phyloP scores from a whole-genome alignment of 768 basidiomycete species.

The Cystoderma amianthinum region DNA sequence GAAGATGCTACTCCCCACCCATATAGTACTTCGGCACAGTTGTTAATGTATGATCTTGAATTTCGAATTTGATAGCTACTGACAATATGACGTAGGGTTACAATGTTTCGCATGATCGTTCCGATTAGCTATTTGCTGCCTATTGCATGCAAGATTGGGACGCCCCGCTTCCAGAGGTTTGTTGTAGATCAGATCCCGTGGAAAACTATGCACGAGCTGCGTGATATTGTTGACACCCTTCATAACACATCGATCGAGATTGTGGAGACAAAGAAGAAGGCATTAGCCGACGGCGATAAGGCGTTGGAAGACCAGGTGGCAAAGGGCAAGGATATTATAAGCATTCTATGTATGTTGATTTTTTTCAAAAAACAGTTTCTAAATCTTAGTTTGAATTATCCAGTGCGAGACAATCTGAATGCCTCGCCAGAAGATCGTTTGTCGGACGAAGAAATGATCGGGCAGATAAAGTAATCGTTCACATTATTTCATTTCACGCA shows the following conservation, averaged over 20 bases:
- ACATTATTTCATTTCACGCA: neutral
- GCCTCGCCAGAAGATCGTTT: slow-evolving; percentile 22
- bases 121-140: slow-evolving; percentile 13
- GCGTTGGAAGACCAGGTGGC: slow-evolving; percentile 23
- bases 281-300: slow-evolving; percentile 26
- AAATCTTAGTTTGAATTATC: neutral
- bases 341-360: slow-evolving; percentile 31
- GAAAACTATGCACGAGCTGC: slow-evolving; percentile 18
- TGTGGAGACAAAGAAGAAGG: slow-evolving; percentile 25
- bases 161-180: slow-evolving; percentile 21
- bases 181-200: slow-evolving; percentile 24
- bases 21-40: slow-evolving; percentile 21
- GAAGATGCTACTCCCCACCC: slow-evolving; percentile 19
- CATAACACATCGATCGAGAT: slow-evolving; percentile 27
- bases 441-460: slow-evolving; percentile 29
- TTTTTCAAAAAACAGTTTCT: neutral
- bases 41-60: slow-evolving; percentile 16
- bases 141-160: slow-evolving; percentile 16
- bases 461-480: slow-evolving; percentile 21
- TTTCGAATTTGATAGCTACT: neutral
- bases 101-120: slow-evolving; percentile 10
- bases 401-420: slow-evolving; percentile 33
- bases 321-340: slow-evolving; percentile 40
- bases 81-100: slow-evolving; percentile 8
- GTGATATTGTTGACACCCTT: slow-evolving; percentile 26